Conservation (phyloP, 2,329 filamentous ascomycete genomes). For the Pseudopyricularia javanii region DNA sequence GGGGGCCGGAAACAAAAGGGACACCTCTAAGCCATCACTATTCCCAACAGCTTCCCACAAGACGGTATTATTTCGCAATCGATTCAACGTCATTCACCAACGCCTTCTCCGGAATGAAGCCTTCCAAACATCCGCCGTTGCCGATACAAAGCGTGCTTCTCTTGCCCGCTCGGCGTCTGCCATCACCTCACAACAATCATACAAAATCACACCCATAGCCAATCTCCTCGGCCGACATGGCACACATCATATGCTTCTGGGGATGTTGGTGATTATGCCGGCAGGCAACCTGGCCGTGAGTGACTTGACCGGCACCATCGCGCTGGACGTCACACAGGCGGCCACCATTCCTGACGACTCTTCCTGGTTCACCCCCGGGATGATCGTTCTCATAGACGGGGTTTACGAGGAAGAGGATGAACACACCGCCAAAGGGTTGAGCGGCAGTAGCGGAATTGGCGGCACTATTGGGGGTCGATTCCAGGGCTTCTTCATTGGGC, state of each 20-base stretch:
- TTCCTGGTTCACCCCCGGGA: constrained; percentile 87
- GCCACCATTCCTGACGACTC: constrained; percentile 73
- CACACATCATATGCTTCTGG: constrained; percentile 74
- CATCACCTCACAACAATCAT: constrained; percentile 43
- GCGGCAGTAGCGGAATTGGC: constrained; percentile 70
- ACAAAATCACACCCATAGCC: constrained; percentile 80
- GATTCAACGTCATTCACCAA: constrained; percentile 87
- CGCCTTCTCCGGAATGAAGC: constrained; percentile 84
- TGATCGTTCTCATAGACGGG: constrained; percentile 90
- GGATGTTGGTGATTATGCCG: constrained; percentile 68
- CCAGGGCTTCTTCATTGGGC: constrained; percentile 78
- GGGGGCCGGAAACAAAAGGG: constrained; percentile 26
- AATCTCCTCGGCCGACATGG: constrained; percentile 69
- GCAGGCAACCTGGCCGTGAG: constrained; percentile 73
- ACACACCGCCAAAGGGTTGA: constrained; percentile 41
- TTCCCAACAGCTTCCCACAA: constrained; percentile 72
- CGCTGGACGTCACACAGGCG: constrained; percentile 70
- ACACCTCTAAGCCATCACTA: constrained; percentile 52
- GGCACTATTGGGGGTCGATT: constrained; percentile 89
- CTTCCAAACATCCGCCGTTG: constrained; percentile 73
- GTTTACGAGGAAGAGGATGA: constrained; percentile 92
- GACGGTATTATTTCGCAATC: constrained; percentile 74
- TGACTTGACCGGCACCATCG: constrained; percentile 80
- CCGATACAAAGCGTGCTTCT: constrained; percentile 37
- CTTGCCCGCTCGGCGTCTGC: constrained; percentile 47